Base-by-base conservation (phyloP, 306 rosid genomes). In the Castanea crenata region DNA sequence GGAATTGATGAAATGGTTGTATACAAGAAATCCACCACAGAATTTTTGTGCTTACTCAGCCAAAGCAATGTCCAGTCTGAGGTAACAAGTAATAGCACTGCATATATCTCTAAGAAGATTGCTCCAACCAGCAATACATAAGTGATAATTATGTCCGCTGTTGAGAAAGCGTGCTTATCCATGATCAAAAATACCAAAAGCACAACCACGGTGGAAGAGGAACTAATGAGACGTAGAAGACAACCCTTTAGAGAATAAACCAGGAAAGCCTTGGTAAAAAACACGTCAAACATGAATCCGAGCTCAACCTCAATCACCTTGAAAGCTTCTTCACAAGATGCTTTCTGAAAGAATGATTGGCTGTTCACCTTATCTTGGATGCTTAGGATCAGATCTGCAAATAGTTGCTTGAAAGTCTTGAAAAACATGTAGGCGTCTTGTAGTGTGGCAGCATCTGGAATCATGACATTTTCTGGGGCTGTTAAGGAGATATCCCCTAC, bases 281-380 rank as follows among this genome's bases (percentile, higher is more conserved):
- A 74, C 55, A 82, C 19, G 56, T 89, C 91, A 64, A 79, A 82
- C 79, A 83, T 72, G 29, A 89, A 85, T 2, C 88, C 89, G 6
- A 89, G 89, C 84, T 89, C 93, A 11, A 87, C 11, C 72, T 87
- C 89, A 8, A 89, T 80, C 20, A 89, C 85, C 16, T 71, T 35
- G 71, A 89, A 89, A 61, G 78, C 87, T 25, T 56, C 35, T 2
- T 55, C 16, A 20, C 58, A 74, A 3, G 67, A 49, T 15, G 52
- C 77, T n/a, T 21, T 75, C 12, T 61, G 49, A 7, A 86, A 80
- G 35, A 74, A 86, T 16, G 52, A 51, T 32, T 34, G 77, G 74
- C 79, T 75, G 44, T 80, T 69, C 3, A 65, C 4, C 3, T 77
- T 61, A 64, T 86, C 88, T 23, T 77, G 78, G 51, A 75, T 34